Base-by-base conservation (phyloP, 1,139 yeast species). In the Nadsonia starkeyi-henricii region DNA sequence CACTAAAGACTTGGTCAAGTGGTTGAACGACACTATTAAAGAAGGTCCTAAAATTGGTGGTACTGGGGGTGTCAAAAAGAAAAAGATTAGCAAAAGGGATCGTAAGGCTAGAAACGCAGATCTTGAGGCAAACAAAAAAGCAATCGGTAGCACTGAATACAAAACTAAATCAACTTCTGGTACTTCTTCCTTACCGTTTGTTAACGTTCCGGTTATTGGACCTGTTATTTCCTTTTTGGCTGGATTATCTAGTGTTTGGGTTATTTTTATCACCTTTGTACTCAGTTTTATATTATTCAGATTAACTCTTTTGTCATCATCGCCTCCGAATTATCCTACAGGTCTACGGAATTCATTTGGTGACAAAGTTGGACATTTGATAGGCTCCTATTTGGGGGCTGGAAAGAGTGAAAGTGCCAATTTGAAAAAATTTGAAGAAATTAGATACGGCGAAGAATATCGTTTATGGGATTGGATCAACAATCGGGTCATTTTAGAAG, bases 391-490 rank as follows among this genome's bases (percentile, higher is more conserved):
- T 18, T 46, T 36, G 37, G 43, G 46, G 2, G 43, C 39, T 15
- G 30, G 36, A 7, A 26, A 30, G 41, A 23, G 26, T 36, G 20
- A 33, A 19, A 46, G 42, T 33, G 41, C 46, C 26, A 43, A 43
- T 37, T 41, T 45, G 46, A 28, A 47, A 43, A 41, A 39, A 43
- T 45, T 43, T 43, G 41, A 45, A 47, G 41, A 43, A 43, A 20
- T 47, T 47, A 37, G 49, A 43, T 28, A 57, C 70, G 53, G 73
- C 50, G 76, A 79, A 51, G 94, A 86, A 62, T 72, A 74, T 41
- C 74, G 75, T 42, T 63, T 88, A 50, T 88, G 96, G 95, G 73
- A 77, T 47, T 88, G 96, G 96, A 73, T 86, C 44, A 77, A 78
- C 49, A 75, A 74, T 45, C 72, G 84, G 47, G 72, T 72, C 46